A percentile compares a stretch with the other conserved stretches of the same genome.
These are phyloP conservation scores for Tuctoria greenei DNA, from an alignment of 176 grass and related monocot species.

Conservation along the genomic window DNA sequence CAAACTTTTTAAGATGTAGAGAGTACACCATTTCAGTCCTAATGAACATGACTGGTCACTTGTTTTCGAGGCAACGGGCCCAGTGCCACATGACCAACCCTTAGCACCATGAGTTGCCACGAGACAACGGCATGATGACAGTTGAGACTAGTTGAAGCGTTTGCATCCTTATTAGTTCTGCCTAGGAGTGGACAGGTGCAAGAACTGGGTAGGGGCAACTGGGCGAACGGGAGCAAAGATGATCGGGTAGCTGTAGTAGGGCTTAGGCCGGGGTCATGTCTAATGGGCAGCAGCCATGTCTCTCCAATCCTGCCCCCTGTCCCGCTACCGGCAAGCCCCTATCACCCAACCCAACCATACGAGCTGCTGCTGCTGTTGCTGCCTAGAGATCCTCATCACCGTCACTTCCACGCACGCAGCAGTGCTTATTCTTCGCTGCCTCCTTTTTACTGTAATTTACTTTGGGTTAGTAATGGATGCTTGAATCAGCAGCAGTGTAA, in stretches of 20 bases:
- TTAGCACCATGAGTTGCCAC: slow-evolving; percentile 46
- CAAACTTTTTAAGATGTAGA: too few relatives aligned
- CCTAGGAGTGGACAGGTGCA: slow-evolving; percentile 31
- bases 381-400: slow-evolving; percentile 16
- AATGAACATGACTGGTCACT: too few relatives aligned
- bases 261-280: slow-evolving; percentile 31
- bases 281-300: slow-evolving; percentile 27
- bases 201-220: slow-evolving; percentile 10
- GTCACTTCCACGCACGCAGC: background rate
- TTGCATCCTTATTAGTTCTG: background rate
- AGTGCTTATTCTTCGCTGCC: background rate
- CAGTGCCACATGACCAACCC: slow-evolving; percentile 38
- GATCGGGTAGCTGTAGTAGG: background rate
- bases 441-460: background rate
- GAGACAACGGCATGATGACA: slow-evolving; percentile 41
- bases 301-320: slow-evolving; percentile 49
- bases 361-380: background rate
- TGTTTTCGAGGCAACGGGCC: too few relatives aligned
- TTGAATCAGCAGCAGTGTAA: background rate
- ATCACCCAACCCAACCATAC: slow-evolving; percentile 3
- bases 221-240: background rate
- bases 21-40: too few relatives aligned
- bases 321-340: slow-evolving; percentile 18
- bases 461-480: slow-evolving; percentile 9
- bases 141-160: slow-evolving; percentile 2